A percentile compares a stretch with the other conserved stretches of the same genome.
phyloP scores from a whole-genome alignment of 768 basidiomycete species.

The Podaxis rugospora region DNA sequence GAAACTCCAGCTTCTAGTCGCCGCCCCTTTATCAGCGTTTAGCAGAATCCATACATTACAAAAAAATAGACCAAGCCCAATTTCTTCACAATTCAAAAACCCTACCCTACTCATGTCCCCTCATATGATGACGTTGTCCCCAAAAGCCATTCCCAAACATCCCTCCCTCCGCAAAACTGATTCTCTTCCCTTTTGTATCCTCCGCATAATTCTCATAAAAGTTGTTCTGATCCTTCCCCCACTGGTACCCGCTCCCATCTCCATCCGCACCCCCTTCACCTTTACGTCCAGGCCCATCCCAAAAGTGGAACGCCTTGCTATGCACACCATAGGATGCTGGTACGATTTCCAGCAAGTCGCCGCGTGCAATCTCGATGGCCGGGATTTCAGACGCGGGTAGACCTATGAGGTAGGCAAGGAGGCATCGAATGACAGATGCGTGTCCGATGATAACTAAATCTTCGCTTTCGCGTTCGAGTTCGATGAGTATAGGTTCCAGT shows the following conservation, averaged over 20 bases:
- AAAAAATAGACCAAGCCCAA: too few species aligned
- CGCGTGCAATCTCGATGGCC: slow-evolving; percentile 93
- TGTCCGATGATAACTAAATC: slow-evolving; percentile 96
- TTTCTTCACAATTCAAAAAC: too few species aligned
- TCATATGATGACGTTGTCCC: not conserved
- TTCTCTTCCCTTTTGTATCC: slow-evolving; percentile 62
- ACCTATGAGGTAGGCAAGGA: slow-evolving; percentile 90
- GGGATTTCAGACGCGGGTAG: slow-evolving; percentile 95
- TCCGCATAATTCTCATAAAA: slow-evolving; percentile 91
- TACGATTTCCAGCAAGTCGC: slow-evolving; percentile 91
- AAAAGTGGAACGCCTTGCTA: slow-evolving; percentile 87
- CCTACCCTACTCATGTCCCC: not conserved
- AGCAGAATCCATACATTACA: too few species aligned
- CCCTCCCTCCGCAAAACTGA: slow-evolving; percentile 20
- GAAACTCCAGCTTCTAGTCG: too few species aligned
- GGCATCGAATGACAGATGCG: slow-evolving; percentile 94
- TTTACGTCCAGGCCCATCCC: slow-evolving; percentile 78
- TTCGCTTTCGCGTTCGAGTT: slow-evolving; percentile 90
- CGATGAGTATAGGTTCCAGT: slow-evolving; percentile 88
- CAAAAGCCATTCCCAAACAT: slow-evolving; percentile 3
- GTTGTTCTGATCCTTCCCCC: slow-evolving; percentile 60
- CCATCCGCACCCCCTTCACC: slow-evolving; percentile 30
- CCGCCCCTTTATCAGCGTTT: too few species aligned
- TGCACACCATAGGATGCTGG: slow-evolving; percentile 89
- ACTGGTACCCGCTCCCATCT: slow-evolving; percentile 13